These are phyloP conservation scores for Chionographis japonica DNA, from an alignment of 106 monocot species.

Conservation along the genomic window DNA sequence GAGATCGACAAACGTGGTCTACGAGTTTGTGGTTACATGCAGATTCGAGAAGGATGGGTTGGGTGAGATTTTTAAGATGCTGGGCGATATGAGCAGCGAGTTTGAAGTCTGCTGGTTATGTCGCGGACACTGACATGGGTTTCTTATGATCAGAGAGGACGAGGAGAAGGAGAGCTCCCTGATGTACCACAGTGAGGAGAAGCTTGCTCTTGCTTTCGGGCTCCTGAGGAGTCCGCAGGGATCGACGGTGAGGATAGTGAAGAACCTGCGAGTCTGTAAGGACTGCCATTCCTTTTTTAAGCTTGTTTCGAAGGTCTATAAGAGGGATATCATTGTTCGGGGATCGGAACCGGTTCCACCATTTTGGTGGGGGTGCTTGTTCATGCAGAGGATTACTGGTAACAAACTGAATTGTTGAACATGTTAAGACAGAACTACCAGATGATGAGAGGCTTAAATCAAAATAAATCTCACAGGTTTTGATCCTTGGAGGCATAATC, in stretches of 20 bases:
- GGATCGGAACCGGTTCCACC: conserved; percentile 20
- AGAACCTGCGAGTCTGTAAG: conserved; percentile 29
- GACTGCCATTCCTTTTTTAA: conserved; percentile 26
- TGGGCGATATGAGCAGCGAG: conserved; percentile 18
- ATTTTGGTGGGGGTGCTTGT: conserved; percentile 19
- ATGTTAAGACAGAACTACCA: too few species aligned
- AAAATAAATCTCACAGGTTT: too few species aligned
- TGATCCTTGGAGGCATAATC: too few species aligned
- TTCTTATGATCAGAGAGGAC: conserved; percentile 31
- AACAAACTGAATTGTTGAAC: neutral
- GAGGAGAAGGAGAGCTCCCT: conserved; percentile 28
- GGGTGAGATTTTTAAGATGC: conserved; percentile 14
- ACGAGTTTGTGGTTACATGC: conserved; percentile 26
- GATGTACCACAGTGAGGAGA: conserved; percentile 33
- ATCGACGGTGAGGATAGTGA: conserved; percentile 21
- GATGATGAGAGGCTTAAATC: too few species aligned
- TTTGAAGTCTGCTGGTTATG: conserved; percentile 13
- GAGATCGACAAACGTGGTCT: conserved; percentile 30
- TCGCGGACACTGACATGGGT: conserved; percentile 15
- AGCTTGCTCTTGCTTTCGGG: conserved; percentile 33
- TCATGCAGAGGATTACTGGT: conserved; percentile 35
- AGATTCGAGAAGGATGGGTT: conserved; percentile 3
- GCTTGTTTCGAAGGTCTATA: conserved; percentile 18
- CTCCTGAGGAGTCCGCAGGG: conserved; percentile 8
- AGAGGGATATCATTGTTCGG: conserved; percentile 19